Percentiles rank a stretch among this genome's conserved stretches.
Evolutionary conservation across 371 early-diverging fungal species (phyloP).

Genomic region (Batkoa obscura): DNA sequence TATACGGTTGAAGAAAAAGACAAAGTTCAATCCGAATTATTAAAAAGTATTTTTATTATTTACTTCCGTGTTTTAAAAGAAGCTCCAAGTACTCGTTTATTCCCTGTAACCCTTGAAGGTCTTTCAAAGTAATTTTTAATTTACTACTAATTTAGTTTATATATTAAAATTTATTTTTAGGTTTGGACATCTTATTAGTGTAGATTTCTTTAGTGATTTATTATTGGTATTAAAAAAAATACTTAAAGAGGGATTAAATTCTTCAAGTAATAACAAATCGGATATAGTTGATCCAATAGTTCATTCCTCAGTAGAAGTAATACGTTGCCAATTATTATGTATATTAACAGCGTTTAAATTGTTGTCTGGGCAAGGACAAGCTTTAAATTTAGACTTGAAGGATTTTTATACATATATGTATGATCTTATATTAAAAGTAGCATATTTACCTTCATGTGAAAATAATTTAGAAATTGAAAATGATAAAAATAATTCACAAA

Average conservation of each 20-base stretch:
- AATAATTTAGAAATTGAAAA: slow-evolving; percentile 6
- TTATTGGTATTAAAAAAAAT: slow-evolving; percentile 61
- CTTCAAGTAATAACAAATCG: slow-evolving; percentile 12
- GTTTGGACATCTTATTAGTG: slow-evolving; percentile 81
- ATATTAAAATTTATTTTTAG: slow-evolving; percentile 10
- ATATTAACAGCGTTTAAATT: slow-evolving; percentile 72
- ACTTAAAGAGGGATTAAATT: slow-evolving; percentile 14
- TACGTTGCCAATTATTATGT: slow-evolving; percentile 41
- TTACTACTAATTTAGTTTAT: not conserved
- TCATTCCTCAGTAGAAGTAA: slow-evolving; percentile 9
- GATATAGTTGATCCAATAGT: slow-evolving; percentile 16
- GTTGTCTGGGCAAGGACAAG: slow-evolving; percentile 70
- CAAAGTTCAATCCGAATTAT: slow-evolving; percentile 67
- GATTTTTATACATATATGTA: slow-evolving; percentile 71
- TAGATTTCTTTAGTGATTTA: slow-evolving; percentile 86
- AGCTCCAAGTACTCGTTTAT: slow-evolving; percentile 43
- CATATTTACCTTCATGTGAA: slow-evolving; percentile 19
- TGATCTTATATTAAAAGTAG: slow-evolving; percentile 43
- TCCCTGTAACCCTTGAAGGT: slow-evolving; percentile 78
- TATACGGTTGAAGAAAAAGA: slow-evolving; percentile 50
- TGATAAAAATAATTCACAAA: slow-evolving; percentile 18
- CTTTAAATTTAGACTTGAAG: slow-evolving; percentile 66
- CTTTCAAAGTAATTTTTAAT: slow-evolving; percentile 35
- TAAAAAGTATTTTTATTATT: slow-evolving; percentile 75
- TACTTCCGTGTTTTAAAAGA: slow-evolving; percentile 88